Conservation (phyloP, 768 basidiomycete genomes). For the Hypsizygus marmoreus region DNA sequence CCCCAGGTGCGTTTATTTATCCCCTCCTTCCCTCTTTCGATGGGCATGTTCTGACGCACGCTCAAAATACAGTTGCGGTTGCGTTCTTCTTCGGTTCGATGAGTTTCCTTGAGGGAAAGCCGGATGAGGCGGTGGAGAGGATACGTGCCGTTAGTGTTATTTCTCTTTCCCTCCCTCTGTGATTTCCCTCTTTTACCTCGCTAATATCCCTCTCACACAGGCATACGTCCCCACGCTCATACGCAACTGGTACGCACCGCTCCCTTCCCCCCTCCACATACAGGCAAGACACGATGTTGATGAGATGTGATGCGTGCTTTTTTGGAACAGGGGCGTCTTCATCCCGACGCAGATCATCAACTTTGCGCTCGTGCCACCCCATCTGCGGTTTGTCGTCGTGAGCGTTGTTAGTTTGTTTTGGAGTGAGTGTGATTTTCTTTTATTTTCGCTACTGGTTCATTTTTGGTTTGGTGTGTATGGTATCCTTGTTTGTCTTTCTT, state of each 20-base stretch:
- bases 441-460: neutral
- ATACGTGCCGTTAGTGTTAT: constrained; percentile 39
- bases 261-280: neutral
- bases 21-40: neutral
- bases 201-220: constrained; percentile 29
- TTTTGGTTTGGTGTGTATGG: neutral
- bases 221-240: constrained; percentile 73
- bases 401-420: constrained; percentile 80
- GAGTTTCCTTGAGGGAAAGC: constrained; percentile 80
- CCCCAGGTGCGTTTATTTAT: constrained; percentile 52
- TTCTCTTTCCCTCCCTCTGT: accelerated
- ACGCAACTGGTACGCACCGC: constrained; percentile 63
- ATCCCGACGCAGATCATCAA: constrained; percentile 80
- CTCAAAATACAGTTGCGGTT: constrained; percentile 43
- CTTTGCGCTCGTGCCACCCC: constrained; percentile 75
- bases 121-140: constrained; percentile 47
- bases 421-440: constrained; percentile 54
- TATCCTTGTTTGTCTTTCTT: no score
- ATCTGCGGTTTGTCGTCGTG: constrained; percentile 73
- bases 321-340: constrained; percentile 59
- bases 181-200: neutral
- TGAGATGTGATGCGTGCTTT: neutral
- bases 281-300: neutral
- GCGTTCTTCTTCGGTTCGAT: constrained; percentile 68
- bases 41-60: neutral